Base-by-base conservation (phyloP, 345 rosid species). In the Hirschfeldia incana region DNA sequence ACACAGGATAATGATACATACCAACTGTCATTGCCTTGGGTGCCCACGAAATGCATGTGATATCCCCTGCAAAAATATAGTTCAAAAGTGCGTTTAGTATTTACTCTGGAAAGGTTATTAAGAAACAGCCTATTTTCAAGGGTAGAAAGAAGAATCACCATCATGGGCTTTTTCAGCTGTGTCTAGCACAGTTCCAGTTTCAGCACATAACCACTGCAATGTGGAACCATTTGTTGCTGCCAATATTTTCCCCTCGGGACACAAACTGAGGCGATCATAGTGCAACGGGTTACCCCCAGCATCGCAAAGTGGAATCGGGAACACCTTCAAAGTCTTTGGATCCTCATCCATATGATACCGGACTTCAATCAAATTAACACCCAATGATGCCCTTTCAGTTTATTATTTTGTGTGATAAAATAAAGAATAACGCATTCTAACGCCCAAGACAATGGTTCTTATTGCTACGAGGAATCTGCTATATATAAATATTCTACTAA, bases 261-360 rank as follows among this genome's bases (percentile, higher is more conserved):
- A 96, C 72, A 96, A 62, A 81, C 90, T 84, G 58, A 92, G 92
- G 72, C 84, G 90, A 78, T 93, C 91, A 82, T 90, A 96, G 78
- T 89, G 94, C 85, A 93, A 39, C 46, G 89, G 79, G 74, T 88
- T 73, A 6, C 93, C 99, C 46, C 36, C 80, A 73, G 95, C 76
- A 83, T 90, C 93, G 53, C 71, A 88, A 28, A 88, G 89, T 13
- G 97, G 97, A 72, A 91, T 96, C 8, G 91, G 92, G 78, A 92
- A 90, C 75, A 87, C 92, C 85, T 90, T 93, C 85, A 96, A 71
- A 62, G 92, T 86, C 89, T 96, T 96, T 2, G 99, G 97, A 81
- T 96, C 99, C 93, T 96, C 98, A 71, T 93, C 97, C 58, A 96
- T 89, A 82, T 93, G 97, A 76, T 93, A 96, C 13, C 94, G 97